Conservation (phyloP, 1,284 basidiomycete genomes). For the Irpex sp. region DNA sequence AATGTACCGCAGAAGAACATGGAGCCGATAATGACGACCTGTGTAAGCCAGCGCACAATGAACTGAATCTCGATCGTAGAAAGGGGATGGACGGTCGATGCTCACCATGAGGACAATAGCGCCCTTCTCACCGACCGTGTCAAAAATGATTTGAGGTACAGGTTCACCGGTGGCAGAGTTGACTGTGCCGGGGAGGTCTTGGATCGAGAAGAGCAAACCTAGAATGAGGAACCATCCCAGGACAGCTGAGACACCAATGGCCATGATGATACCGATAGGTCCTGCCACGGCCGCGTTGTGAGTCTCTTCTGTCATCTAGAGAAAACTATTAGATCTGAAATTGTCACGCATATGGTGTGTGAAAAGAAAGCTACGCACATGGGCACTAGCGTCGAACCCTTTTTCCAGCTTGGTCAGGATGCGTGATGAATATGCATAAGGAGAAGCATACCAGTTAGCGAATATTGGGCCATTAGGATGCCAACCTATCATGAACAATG, state of each 20-base stretch:
- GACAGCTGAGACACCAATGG: slow-evolving; percentile 71
- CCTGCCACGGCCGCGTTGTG: slow-evolving; percentile 69
- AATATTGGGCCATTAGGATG: slow-evolving; percentile 71
- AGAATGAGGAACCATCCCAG: slow-evolving; percentile 72
- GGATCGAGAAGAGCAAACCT: slow-evolving; percentile 72
- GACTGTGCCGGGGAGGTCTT: slow-evolving; percentile 58
- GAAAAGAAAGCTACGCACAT: slow-evolving; percentile 36
- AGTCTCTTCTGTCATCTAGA: slow-evolving; percentile 77
- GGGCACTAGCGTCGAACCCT: slow-evolving; percentile 72
- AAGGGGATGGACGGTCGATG: background rate
- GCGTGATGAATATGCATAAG: background rate
- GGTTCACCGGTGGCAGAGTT: slow-evolving; percentile 57
- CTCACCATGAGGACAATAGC: slow-evolving; percentile 68
- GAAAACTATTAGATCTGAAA: too few species aligned
- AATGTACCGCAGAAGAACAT: slow-evolving; percentile 77
- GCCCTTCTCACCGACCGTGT: slow-evolving; percentile 67
- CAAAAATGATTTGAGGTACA: slow-evolving; percentile 73
- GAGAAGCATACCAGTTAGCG: slow-evolving; percentile 48
- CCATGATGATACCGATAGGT: slow-evolving; percentile 62
- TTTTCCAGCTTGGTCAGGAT: slow-evolving; percentile 6
- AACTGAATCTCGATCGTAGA: background rate
- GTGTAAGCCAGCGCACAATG: background rate
- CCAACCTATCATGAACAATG: slow-evolving; percentile 38
- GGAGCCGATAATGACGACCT: slow-evolving; percentile 64
- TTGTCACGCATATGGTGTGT: too few species aligned